These are phyloP conservation scores for Osmanthus fragrans DNA, from an alignment of 257 asterid species.

Conservation along the genomic window DNA sequence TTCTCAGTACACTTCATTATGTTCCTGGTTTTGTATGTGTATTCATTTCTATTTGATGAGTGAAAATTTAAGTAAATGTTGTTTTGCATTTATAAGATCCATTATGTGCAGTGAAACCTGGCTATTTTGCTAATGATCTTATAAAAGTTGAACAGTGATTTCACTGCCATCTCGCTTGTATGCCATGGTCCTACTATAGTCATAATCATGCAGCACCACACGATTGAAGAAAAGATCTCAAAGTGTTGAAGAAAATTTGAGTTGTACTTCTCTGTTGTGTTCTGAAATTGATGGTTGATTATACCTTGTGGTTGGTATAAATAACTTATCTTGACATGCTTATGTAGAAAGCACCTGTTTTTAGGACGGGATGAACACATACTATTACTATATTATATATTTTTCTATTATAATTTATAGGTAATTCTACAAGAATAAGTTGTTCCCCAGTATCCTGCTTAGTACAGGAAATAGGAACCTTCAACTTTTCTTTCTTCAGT, in stretches of 20 bases:
- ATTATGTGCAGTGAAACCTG: not conserved
- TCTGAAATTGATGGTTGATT: not conserved
- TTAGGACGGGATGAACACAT: not conserved
- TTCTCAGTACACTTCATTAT: not conserved
- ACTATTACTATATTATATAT: not conserved
- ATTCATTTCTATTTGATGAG: not conserved
- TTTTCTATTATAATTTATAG: not conserved
- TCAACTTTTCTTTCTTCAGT: not conserved
- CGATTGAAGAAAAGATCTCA: not conserved
- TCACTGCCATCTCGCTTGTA: not conserved
- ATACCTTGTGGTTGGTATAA: not conserved
- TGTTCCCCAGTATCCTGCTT: not conserved
- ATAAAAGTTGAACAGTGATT: not conserved
- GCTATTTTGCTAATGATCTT: not conserved
- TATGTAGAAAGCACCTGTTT: not conserved
- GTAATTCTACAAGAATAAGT: not conserved
- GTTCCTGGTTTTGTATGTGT: not conserved
- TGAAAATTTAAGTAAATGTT: not conserved
- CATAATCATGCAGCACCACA: not conserved
- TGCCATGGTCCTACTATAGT: not conserved
- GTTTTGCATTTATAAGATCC: not conserved
- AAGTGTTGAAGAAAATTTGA: not conserved
- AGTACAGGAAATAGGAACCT: not conserved
- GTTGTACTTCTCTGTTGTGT: not conserved
- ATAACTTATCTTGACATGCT: not conserved